These are phyloP conservation scores for Incumbomyces delicatus DNA, from an alignment of 2,329 filamentous ascomycete genomes.

Conservation along the genomic window DNA sequence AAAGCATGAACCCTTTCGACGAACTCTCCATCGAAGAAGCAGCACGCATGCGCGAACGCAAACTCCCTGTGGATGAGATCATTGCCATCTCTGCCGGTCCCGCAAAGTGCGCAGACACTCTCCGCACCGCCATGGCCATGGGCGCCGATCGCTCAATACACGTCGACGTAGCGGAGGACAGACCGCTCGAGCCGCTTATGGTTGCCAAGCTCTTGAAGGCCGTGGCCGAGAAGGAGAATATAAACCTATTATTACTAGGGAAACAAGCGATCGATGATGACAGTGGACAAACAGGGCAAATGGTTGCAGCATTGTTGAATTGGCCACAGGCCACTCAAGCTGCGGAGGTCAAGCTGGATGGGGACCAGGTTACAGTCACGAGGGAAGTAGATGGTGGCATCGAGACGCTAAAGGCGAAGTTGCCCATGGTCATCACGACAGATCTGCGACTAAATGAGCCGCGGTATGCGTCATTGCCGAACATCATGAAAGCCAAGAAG, in stretches of 20 bases:
- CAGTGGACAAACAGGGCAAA: constrained; percentile 90
- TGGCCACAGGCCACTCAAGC: constrained; percentile 97
- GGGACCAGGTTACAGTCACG: constrained; percentile 63
- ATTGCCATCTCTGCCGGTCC: constrained; percentile 82
- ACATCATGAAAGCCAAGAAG: constrained; percentile 99
- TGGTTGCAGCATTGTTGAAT: constrained; percentile 83
- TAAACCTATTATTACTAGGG: constrained; percentile 85
- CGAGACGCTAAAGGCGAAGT: constrained; percentile 73
- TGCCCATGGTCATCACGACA: constrained; percentile 91
- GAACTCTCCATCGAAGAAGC: constrained; percentile 96
- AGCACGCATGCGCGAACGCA: constrained; percentile 83
- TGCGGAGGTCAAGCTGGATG: constrained; percentile 65
- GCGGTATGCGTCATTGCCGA: constrained; percentile 86
- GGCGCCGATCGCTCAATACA: constrained; percentile 87
- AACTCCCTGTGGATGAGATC: constrained; percentile 78
- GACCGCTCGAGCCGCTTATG: constrained; percentile 69
- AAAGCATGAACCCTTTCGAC: constrained; percentile 98
- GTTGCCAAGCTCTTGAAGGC: constrained; percentile 82
- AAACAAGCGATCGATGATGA: constrained; percentile 99
- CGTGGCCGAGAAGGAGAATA: constrained; percentile 72
- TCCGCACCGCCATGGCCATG: constrained; percentile 98
- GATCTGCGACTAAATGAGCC: constrained; percentile 93
- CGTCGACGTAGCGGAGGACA: constrained; percentile 66
- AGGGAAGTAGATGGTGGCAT: constrained; percentile 92
- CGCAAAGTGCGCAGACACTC: constrained; percentile 73